phyloP scores from a whole-genome alignment of 208 protist species.

The Trypanosoma caninum region DNA sequence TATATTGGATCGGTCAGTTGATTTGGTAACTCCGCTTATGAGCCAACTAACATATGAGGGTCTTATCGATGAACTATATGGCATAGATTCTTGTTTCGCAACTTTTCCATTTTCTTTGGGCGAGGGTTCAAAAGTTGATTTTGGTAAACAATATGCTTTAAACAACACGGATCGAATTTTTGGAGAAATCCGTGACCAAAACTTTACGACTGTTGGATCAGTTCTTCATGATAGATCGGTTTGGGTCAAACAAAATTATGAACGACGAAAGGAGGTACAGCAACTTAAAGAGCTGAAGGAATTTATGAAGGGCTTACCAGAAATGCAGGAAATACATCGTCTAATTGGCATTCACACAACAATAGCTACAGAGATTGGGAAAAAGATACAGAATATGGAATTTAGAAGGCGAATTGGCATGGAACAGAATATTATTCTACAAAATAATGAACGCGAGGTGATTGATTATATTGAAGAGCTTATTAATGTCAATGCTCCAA shows the following conservation, averaged over 20 bases:
- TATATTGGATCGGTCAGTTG: conserved; percentile 78
- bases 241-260: conserved; percentile 86
- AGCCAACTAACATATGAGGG: conserved; percentile 91
- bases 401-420: conserved; percentile 66
- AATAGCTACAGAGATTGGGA: conserved; percentile 77
- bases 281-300: conserved; percentile 85
- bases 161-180: conserved; percentile 71
- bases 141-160: conserved; percentile 32
- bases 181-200: conserved; percentile 75
- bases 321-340: conserved; percentile 85
- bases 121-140: conserved; percentile 34
- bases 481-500: conserved; percentile 50
- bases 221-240: conserved; percentile 80
- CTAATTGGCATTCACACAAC: conserved; percentile 76
- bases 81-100: conserved; percentile 48
- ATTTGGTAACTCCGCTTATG: conserved; percentile 81
- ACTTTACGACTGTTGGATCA: conserved; percentile 65
- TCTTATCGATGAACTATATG: conserved; percentile 83
- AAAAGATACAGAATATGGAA: conserved; percentile 51
- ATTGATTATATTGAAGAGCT: conserved; percentile 85
- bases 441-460: conserved; percentile 59
- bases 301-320: conserved; percentile 81
- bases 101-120: conserved; percentile 70
- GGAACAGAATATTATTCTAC: conserved; percentile 80
- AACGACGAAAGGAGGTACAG: conserved; percentile 79